These are phyloP conservation scores for Phytophthora rubi DNA, from an alignment of 352 stramenopile species.

Conservation along the genomic window DNA sequence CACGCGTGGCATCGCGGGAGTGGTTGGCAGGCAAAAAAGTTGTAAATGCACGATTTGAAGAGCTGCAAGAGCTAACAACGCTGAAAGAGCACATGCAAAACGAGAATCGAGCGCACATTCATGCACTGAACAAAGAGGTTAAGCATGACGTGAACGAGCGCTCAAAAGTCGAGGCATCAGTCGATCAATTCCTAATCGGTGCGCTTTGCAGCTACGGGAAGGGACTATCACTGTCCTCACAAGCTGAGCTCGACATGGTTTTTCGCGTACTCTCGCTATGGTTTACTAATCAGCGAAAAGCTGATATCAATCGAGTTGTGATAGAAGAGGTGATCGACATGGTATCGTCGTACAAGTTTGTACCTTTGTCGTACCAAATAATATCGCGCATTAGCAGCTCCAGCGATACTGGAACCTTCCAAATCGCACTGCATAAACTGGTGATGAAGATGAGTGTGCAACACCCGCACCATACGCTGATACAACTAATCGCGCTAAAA, in stretches of 20 bases:
- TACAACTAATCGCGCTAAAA: constrained; percentile 95
- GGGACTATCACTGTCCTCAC: constrained; percentile 55
- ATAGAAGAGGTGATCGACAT: constrained; percentile 72
- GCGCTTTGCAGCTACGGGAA: constrained; percentile 90
- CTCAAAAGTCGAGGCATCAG: constrained; percentile 81
- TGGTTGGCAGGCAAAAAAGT: constrained; percentile 89
- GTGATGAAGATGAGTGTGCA: constrained; percentile 94
- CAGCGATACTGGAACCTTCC: constrained; percentile 58
- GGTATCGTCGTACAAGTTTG: constrained; percentile 96
- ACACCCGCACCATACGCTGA: constrained; percentile 96
- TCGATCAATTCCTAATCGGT: constrained; percentile 88
- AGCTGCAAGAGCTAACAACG: constrained; percentile 65
- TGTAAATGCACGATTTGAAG: constrained; percentile 65
- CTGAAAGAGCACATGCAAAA: constrained; percentile 66
- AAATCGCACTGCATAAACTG: constrained; percentile 87
- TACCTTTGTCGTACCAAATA: constrained; percentile 98
- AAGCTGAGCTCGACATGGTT: constrained; percentile 88
- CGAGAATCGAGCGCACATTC: constrained; percentile 74
- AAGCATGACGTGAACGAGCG: constrained; percentile 90
- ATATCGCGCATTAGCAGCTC: constrained; percentile 93
- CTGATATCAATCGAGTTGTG: constrained; percentile 86
- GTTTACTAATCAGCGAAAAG: constrained; percentile 91
- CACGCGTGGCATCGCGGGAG: constrained; percentile 85
- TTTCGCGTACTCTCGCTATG: constrained; percentile 95
- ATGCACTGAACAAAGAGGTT: constrained; percentile 86